phyloP scores from a whole-genome alignment of 208 protist species.

The Trypanosoma melophagium region DNA sequence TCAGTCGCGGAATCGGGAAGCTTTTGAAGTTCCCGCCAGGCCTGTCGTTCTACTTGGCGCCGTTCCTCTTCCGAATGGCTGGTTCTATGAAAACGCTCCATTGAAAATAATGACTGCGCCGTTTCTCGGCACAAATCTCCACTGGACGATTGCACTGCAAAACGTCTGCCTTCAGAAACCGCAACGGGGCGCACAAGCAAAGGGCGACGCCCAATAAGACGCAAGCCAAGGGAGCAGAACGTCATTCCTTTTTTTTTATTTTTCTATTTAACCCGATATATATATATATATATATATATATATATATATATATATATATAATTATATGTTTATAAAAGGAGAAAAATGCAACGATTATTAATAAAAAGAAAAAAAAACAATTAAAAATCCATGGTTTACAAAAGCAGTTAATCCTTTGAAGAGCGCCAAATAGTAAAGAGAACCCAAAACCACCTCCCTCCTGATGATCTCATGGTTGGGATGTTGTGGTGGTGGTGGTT shows the following conservation, averaged over 20 bases:
- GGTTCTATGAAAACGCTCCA: slow-evolving; percentile 28
- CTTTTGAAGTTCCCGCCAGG: slow-evolving; percentile 55
- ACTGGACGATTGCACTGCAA: not conserved
- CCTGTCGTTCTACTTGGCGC: slow-evolving; percentile 33
- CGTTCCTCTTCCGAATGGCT: slow-evolving; percentile 2
- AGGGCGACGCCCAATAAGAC: not conserved
- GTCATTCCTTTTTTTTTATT: not conserved
- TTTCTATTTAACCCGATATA: not conserved
- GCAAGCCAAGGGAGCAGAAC: not conserved
- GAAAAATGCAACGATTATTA: no score
- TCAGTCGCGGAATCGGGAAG: slow-evolving; percentile 42
- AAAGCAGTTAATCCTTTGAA: no score
- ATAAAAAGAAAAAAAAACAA: no score
- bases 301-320: no score
- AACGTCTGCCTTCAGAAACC: not conserved
- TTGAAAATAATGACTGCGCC: slow-evolving; percentile 22
- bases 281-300: slow-evolving; percentile 17
- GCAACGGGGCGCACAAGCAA: not conserved
- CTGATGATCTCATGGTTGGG: no score
- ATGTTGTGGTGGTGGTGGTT: no score
- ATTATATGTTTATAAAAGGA: no score
- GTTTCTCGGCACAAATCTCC: not conserved
- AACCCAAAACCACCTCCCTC: no score
- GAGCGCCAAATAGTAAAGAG: no score
- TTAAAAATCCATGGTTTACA: no score